phyloP scores from a whole-genome alignment of 75 land plant genomes.

The Pinus albicaulis region DNA sequence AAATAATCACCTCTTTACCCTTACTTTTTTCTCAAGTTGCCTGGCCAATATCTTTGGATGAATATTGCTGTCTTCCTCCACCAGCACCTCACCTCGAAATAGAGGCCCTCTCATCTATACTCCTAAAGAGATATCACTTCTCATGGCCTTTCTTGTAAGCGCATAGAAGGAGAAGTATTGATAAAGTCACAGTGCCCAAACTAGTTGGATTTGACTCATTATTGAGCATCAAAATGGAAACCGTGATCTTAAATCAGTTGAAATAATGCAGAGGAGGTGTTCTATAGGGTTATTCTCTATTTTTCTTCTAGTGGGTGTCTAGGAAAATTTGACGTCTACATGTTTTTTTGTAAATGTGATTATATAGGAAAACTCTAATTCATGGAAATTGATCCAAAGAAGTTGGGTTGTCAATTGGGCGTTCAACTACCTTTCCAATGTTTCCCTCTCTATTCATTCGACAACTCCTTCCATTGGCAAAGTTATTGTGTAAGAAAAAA shows the following conservation, averaged over 20 bases:
- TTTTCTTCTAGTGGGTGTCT: too few species aligned
- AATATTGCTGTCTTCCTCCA: too few species aligned
- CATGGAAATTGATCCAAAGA: constrained; percentile 40
- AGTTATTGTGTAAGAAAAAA: constrained; percentile 29
- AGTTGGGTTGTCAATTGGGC: constrained; percentile 59
- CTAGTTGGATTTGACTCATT: constrained; percentile 68
- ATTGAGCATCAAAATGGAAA: constrained; percentile 26
- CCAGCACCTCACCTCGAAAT: too few species aligned
- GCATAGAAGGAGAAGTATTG: constrained; percentile 8
- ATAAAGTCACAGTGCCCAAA: constrained; percentile 69
- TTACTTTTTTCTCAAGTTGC: background rate
- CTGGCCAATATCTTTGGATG: constrained; percentile 61
- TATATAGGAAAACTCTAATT: background rate
- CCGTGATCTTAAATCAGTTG: constrained; percentile 38
- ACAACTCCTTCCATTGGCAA: constrained; percentile 21
- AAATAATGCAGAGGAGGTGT: background rate
- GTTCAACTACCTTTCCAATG: constrained; percentile 21
- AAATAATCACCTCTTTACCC: too few species aligned
- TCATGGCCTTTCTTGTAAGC: too few species aligned
- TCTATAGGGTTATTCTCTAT: too few species aligned
- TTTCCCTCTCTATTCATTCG: constrained; percentile 45
- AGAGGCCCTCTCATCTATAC: too few species aligned
- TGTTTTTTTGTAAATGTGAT: too few species aligned
- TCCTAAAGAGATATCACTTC: too few species aligned
- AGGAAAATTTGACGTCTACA: too few species aligned